Conservation (phyloP, 1,284 basidiomycete species). For the Ustilago xerochloae region DNA sequence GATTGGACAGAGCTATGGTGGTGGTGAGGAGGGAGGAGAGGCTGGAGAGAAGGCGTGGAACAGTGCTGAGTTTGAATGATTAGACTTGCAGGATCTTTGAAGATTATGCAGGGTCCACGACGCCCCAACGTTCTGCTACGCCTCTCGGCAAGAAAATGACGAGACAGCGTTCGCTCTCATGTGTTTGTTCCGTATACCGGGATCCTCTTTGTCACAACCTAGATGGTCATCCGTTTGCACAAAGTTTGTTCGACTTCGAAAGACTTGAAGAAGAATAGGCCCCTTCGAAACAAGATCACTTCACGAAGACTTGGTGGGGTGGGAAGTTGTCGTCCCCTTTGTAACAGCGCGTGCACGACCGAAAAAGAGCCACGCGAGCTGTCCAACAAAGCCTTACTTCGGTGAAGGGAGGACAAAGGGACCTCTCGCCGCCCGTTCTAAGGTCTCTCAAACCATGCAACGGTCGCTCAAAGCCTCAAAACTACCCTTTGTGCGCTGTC, state of each 20-base stretch:
- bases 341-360: neutral
- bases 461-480: neutral
- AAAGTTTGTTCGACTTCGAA: too few relatives aligned
- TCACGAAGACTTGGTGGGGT: too few relatives aligned
- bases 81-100: neutral
- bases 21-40: neutral
- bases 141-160: too few relatives aligned
- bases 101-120: conserved; percentile 21
- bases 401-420: conserved; percentile 14
- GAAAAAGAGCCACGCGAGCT: conserved; percentile 3
- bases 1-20: neutral
- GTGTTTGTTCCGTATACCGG: too few relatives aligned
- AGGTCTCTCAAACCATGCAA: neutral
- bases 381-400: conserved; percentile 10
- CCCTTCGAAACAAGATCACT: too few relatives aligned
- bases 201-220: too few relatives aligned
- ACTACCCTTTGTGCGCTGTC: neutral
- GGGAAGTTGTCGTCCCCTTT: conserved; percentile 1
- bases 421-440: neutral
- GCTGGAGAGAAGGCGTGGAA: too few relatives aligned
- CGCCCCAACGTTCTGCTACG: too few relatives aligned
- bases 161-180: too few relatives aligned
- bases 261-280: too few relatives aligned
- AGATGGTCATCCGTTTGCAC: too few relatives aligned
- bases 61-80: neutral